These are phyloP conservation scores for Alternaria triticina DNA, from an alignment of 2,329 filamentous ascomycete genomes.

Conservation along the genomic window DNA sequence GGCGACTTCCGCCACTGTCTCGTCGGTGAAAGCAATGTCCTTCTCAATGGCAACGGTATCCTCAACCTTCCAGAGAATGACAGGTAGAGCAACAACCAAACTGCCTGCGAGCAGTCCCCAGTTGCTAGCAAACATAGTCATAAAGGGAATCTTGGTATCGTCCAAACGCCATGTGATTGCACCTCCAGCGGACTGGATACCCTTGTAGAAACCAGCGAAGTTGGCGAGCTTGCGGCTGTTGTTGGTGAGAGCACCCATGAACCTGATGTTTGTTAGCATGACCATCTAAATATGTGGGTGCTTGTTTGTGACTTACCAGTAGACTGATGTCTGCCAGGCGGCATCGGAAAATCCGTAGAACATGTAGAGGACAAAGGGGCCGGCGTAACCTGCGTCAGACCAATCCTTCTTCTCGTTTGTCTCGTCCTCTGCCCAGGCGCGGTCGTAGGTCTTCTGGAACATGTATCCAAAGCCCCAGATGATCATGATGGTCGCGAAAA, in stretches of 20 bases:
- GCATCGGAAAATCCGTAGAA: conserved; percentile 92
- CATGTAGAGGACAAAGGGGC: conserved; percentile 87
- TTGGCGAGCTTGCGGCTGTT: conserved; percentile 91
- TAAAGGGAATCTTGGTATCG: conserved; percentile 63
- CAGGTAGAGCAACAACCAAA: conserved; percentile 76
- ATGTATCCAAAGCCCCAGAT: conserved; percentile 86
- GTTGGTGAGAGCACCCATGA: conserved; percentile 90
- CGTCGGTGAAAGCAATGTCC: conserved; percentile 84
- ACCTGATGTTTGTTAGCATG: not conserved
- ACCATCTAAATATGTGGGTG: not conserved
- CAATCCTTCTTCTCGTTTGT: conserved; percentile 64
- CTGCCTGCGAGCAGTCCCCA: conserved; percentile 80
- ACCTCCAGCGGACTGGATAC: conserved; percentile 84
- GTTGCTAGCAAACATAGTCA: conserved; percentile 73
- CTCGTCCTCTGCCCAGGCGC: conserved; percentile 39
- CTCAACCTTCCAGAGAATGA: conserved; percentile 79
- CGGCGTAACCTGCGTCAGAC: conserved; percentile 70
- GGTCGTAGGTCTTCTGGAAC: conserved; percentile 70
- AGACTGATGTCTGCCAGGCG: conserved; percentile 86
- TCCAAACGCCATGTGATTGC: conserved; percentile 79
- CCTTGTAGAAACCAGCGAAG: conserved; percentile 89
- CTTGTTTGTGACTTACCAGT: conserved; percentile 69
- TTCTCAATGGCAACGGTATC: conserved; percentile 83
- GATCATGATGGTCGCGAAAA: conserved; percentile 74
- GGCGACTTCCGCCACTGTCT: conserved; percentile 75